Percentiles rank a stretch among this genome's conserved stretches.
These are phyloP conservation scores for Claviceps sp. DNA, from an alignment of 2,329 filamentous ascomycete genomes.

Conservation along the genomic window DNA sequence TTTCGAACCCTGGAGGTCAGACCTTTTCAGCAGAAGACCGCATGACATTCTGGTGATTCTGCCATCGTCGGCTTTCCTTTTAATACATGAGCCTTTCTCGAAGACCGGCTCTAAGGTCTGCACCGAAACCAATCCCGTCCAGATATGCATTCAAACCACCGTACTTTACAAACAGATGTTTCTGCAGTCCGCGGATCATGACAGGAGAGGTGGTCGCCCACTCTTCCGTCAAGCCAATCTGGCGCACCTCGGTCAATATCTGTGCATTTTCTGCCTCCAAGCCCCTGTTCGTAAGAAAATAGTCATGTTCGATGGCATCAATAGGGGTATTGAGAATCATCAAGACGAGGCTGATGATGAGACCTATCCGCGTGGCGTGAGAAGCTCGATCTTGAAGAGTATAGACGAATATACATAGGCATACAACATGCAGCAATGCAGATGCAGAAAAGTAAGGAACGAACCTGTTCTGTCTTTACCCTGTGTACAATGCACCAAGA, in stretches of 20 bases:
- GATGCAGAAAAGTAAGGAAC: not conserved
- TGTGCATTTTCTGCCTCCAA: slow-evolving; percentile 48
- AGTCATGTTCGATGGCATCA: slow-evolving; percentile 56
- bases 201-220: slow-evolving; percentile 54
- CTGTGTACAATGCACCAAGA: slow-evolving; percentile 73
- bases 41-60: not conserved
- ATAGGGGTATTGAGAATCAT: slow-evolving; percentile 46
- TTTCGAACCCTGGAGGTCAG: too few relatives aligned
- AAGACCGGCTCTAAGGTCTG: slow-evolving; percentile 26
- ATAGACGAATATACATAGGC: not conserved
- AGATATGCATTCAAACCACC: slow-evolving; percentile 57
- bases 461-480: slow-evolving; percentile 59
- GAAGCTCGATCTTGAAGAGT: not conserved
- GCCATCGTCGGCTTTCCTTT: slow-evolving; percentile 2
- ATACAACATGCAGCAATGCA: not conserved
- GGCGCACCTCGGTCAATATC: slow-evolving; percentile 52
- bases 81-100: slow-evolving; percentile 29
- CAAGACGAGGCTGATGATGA: slow-evolving; percentile 55
- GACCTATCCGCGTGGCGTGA: slow-evolving; percentile 31
- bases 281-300: slow-evolving; percentile 47
- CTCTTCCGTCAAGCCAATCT: slow-evolving; percentile 58
- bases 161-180: slow-evolving; percentile 46
- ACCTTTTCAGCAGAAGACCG: not conserved
- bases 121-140: slow-evolving; percentile 42
- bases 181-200: slow-evolving; percentile 46